phyloP scores from a whole-genome alignment of 768 basidiomycete genomes.

The Psilocybe azurescens region DNA sequence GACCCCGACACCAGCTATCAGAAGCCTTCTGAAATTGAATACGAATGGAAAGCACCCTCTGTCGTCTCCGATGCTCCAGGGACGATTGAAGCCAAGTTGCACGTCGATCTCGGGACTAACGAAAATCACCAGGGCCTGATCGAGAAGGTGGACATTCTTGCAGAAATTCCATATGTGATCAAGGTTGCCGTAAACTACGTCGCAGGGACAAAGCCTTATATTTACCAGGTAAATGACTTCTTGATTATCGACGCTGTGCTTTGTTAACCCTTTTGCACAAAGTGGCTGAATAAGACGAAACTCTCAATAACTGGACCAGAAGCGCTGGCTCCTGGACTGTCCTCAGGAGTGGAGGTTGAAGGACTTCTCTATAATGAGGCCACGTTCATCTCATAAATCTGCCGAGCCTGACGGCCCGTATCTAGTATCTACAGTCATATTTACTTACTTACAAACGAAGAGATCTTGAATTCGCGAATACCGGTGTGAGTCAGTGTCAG shows the following conservation, averaged over 20 bases:
- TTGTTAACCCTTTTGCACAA: constrained; percentile 23
- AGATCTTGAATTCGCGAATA: neutral
- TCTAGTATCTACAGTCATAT: constrained; percentile 13
- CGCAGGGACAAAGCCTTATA: constrained; percentile 90
- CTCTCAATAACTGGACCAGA: constrained; percentile 50
- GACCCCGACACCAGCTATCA: constrained; percentile 87
- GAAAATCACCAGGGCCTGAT: constrained; percentile 74
- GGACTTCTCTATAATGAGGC: constrained; percentile 89
- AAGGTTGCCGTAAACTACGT: constrained; percentile 94
- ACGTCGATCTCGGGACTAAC: constrained; percentile 62
- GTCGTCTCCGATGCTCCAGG: constrained; percentile 57
- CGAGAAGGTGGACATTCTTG: constrained; percentile 94
- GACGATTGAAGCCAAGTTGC: constrained; percentile 57
- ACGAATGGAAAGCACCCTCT: constrained; percentile 80
- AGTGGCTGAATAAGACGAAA: constrained; percentile 56
- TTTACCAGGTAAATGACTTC: constrained; percentile 74
- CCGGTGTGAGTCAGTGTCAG: constrained; percentile 1
- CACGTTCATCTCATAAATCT: constrained; percentile 76
- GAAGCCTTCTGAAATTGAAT: constrained; percentile 70
- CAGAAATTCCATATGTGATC: constrained; percentile 91
- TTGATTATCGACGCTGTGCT: neutral
- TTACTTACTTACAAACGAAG: constrained; percentile 7
- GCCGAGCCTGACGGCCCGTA: constrained; percentile 5
- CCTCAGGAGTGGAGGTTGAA: constrained; percentile 53
- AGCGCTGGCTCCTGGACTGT: constrained; percentile 41